These are phyloP conservation scores for Xylaria sp. DNA, from an alignment of 2,329 filamentous ascomycete species.

Conservation along the genomic window DNA sequence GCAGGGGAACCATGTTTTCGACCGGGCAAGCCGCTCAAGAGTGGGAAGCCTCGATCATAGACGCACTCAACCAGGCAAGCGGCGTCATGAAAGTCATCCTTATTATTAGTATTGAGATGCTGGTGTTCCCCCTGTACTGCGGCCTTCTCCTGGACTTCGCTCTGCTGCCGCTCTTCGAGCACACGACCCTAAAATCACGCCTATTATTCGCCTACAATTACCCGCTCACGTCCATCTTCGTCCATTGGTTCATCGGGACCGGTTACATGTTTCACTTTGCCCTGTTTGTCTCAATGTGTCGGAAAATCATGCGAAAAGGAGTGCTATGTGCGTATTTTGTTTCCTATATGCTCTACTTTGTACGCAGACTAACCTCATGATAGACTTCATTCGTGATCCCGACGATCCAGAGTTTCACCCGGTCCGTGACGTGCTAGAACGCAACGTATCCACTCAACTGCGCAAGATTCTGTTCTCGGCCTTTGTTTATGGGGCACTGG, in stretches of 20 bases:
- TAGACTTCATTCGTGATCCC: constrained; percentile 95
- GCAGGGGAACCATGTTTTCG: constrained; percentile 75
- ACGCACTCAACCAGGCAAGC: constrained; percentile 89
- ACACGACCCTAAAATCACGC: constrained; percentile 79
- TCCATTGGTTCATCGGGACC: constrained; percentile 98
- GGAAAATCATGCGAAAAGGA: constrained; percentile 94
- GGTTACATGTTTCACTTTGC: constrained; percentile 99
- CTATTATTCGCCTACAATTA: constrained; percentile 80
- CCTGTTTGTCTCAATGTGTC: constrained; percentile 97
- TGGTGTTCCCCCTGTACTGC: constrained; percentile 95
- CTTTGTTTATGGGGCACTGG: constrained; percentile 91
- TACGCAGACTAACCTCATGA: constrained; percentile 45
- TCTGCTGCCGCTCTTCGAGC: constrained; percentile 86
- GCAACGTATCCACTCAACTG: constrained; percentile 90
- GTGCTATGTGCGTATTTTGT: constrained; percentile 77
- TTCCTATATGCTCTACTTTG: not conserved
- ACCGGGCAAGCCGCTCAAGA: constrained; percentile 64
- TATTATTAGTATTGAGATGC: constrained; percentile 99
- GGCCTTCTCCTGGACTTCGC: constrained; percentile 90
- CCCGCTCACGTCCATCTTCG: constrained; percentile 90
- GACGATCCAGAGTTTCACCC: constrained; percentile 99
- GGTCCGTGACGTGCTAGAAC: constrained; percentile 93
- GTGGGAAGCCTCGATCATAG: constrained; percentile 81
- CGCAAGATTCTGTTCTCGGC: constrained; percentile 97
- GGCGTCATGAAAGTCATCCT: constrained; percentile 97